phyloP scores from a whole-genome alignment of 2,329 filamentous ascomycete genomes.

The Cyclaneusma minus region DNA sequence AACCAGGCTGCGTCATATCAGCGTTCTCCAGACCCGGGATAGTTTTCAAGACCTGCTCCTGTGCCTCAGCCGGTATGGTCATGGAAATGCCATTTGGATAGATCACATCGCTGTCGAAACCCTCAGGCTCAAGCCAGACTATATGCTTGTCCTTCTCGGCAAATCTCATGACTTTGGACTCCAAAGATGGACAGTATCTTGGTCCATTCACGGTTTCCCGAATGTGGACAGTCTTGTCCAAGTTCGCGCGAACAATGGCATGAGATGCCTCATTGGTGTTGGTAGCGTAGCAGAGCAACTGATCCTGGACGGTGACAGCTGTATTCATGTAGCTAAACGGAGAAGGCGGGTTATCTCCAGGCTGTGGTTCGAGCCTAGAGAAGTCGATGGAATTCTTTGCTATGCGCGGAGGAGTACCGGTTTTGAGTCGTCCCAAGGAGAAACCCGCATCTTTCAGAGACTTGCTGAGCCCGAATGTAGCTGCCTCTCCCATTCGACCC shows the following conservation, averaged over 20 bases:
- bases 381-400: slow-evolving; percentile 75
- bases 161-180: slow-evolving; percentile 88
- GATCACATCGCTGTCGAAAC: slow-evolving; percentile 75
- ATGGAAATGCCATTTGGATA: slow-evolving; percentile 97
- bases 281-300: slow-evolving; percentile 76
- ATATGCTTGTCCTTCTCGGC: slow-evolving; percentile 67
- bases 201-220: slow-evolving; percentile 89
- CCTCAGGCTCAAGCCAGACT: slow-evolving; percentile 95
- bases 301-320: slow-evolving; percentile 59
- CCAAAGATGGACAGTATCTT: slow-evolving; percentile 86
- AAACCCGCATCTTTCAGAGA: slow-evolving; percentile 82
- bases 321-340: slow-evolving; percentile 89
- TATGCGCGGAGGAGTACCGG: slow-evolving; percentile 81
- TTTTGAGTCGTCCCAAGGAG: slow-evolving; percentile 79
- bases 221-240: slow-evolving; percentile 95
- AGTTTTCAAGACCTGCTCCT: slow-evolving; percentile 71
- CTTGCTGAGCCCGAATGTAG: slow-evolving; percentile 83
- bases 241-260: slow-evolving; percentile 68
- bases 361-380: slow-evolving; percentile 51
- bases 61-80: slow-evolving; percentile 81
- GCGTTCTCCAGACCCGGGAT: slow-evolving; percentile 81
- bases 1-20: slow-evolving; percentile 84
- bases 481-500: slow-evolving; percentile 84
- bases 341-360: slow-evolving; percentile 68
- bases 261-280: slow-evolving; percentile 76